Percentiles rank a stretch among this genome's conserved stretches.
Evolutionary conservation across 75 land plant species (phyloP).

Genomic region (Pinus taeda): DNA sequence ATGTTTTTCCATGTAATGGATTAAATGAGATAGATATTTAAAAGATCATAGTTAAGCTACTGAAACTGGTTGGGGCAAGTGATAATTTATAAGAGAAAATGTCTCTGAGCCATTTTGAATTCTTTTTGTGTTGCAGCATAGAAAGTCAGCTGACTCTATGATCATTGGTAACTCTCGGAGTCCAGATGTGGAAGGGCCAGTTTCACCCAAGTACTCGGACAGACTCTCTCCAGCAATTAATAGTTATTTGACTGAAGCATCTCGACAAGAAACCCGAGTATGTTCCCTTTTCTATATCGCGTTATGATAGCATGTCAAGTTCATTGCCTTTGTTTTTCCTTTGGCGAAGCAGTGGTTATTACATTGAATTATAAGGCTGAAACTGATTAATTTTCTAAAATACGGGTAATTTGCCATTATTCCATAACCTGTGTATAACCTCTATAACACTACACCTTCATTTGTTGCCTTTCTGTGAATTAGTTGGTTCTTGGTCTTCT

Average conservation of each 20-base stretch:
- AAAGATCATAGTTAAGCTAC: not conserved
- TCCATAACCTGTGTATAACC: not conserved
- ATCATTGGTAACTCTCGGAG: slow-evolving; percentile 63
- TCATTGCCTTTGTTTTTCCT: not conserved
- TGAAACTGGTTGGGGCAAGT: not conserved
- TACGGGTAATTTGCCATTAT: not conserved
- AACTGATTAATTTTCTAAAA: not conserved
- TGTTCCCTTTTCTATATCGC: not conserved
- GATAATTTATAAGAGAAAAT: not conserved
- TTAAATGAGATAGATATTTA: not conserved
- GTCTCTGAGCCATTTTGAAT: slow-evolving; percentile 4
- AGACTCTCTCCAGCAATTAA: slow-evolving; percentile 93
- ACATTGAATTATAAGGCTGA: not conserved
- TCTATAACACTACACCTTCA: too few relatives aligned
- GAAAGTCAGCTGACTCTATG: slow-evolving; percentile 70
- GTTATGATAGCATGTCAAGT: not conserved
- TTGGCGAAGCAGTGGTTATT: not conserved
- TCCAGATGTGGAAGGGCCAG: slow-evolving; percentile 64
- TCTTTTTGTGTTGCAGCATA: slow-evolving; percentile 53
- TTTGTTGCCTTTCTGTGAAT: not conserved
- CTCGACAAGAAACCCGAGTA: slow-evolving; percentile 91
- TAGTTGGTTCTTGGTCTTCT: not conserved
- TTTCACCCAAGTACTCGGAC: slow-evolving; percentile 87
- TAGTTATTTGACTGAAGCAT: slow-evolving; percentile 79
- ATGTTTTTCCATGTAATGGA: not conserved